Evolutionary conservation across 805 yeast genomes (phyloP), one percentile per base, ranked within the genome.

Genomic region (Myxozyma sirexii): DNA sequence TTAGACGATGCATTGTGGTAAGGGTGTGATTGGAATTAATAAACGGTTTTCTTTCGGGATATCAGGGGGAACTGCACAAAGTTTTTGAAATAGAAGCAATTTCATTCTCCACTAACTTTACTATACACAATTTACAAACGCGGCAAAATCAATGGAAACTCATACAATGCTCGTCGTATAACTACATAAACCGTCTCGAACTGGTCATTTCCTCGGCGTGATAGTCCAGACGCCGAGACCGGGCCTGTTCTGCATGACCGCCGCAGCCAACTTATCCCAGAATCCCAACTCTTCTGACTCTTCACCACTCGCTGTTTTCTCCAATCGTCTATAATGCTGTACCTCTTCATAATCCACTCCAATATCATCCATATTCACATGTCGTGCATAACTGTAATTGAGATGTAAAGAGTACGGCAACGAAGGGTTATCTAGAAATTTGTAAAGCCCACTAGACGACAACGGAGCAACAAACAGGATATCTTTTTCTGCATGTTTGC

Each of bases 381-480:
- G 68, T 39, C 49, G 46, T 17, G 44, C 3, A 35, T 60, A 59
- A 13, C 27, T 44, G 46, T 54, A 64, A 23, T 58, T 59, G 19
- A 56, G 52, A 12, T 54, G 53, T 38, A 57, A 29, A 39, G 27
- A 21, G 23, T 35, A 55, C 24, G 57, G 49, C 23, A 48, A 19
- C 17, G 19, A 39, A 13, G 52, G 6, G 31, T 57, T 41, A 23
- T 51, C 55, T n/a, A 31, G 24, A 15, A 60, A 26, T 2, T 15
- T 33, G 45, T 62, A 56, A 4, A 62, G 50, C 15, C 52, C 51
- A 15, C 47, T 48, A 19, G 66, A 49, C 7, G 69, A 55, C 58
- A 57, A 69, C 68, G 72, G 72, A 1, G 67, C 65, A 5, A 70
- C 67, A 0, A 83, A 73, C 7, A 67, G 65, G 58, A 72, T 24